These are phyloP conservation scores for Diaporthe amygdali DNA, from an alignment of 2,329 filamentous ascomycete species.

Conservation along the genomic window DNA sequence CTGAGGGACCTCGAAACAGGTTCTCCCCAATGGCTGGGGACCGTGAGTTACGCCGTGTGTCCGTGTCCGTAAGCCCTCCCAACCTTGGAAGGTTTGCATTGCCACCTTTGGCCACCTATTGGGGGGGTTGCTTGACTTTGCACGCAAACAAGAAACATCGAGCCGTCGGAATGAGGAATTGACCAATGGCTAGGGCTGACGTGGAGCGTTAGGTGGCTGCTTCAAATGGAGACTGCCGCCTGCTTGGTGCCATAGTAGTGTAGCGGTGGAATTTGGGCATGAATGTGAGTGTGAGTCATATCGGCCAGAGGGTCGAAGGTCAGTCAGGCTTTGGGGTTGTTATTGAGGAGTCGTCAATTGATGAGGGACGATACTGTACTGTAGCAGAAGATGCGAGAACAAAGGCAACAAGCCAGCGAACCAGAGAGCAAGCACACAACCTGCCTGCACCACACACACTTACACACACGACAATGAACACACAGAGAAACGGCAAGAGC, in stretches of 20 bases:
- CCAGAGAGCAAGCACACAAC: background rate
- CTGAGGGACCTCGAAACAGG: slow-evolving; percentile 11
- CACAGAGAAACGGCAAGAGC: background rate
- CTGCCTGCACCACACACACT: background rate
- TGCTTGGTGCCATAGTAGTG: background rate
- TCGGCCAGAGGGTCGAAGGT: background rate
- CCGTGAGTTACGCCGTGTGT: background rate
- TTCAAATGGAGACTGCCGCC: background rate
- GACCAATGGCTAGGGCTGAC: slow-evolving; percentile 17
- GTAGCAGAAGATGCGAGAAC: background rate
- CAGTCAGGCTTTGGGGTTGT: background rate
- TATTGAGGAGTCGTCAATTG: background rate
- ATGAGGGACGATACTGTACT: background rate
- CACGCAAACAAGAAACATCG: slow-evolving; percentile 1
- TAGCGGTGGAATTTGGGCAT: background rate
- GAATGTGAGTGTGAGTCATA: slow-evolving; percentile 3
- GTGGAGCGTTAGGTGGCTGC: slow-evolving; percentile 4
- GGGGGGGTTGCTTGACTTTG: slow-evolving; percentile 9
- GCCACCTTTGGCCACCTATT: slow-evolving; percentile 2
- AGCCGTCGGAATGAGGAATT: slow-evolving; percentile 8
- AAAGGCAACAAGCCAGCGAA: background rate
- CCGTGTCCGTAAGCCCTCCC: background rate
- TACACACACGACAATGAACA: background rate
- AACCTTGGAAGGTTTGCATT: slow-evolving; percentile 9
- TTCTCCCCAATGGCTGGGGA: background rate